A percentile compares a stretch with the other conserved stretches of the same genome.
These are phyloP conservation scores for Pulicaria dysenterica DNA, from an alignment of 129 eudicot species.

Conservation along the genomic window DNA sequence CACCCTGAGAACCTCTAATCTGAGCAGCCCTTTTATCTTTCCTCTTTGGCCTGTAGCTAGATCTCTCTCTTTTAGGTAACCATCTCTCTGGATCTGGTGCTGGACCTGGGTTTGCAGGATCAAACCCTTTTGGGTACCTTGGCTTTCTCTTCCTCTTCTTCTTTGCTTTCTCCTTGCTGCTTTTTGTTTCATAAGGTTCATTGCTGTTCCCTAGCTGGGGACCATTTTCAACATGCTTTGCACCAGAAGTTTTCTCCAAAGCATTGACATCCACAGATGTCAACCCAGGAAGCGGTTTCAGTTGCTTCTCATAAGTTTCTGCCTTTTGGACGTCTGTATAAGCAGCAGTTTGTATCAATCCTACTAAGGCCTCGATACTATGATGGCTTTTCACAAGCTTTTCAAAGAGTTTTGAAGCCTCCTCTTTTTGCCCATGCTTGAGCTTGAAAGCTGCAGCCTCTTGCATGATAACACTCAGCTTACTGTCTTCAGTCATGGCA, in stretches of 20 bases:
- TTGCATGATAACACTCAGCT: slow-evolving; percentile 69
- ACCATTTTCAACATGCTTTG: slow-evolving; percentile 61
- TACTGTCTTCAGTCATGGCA: slow-evolving; percentile 86
- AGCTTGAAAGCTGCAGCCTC: slow-evolving; percentile 87
- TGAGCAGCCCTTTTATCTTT: slow-evolving; percentile 92
- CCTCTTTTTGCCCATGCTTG: slow-evolving; percentile 78
- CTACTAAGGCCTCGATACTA: slow-evolving; percentile 73
- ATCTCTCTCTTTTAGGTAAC: slow-evolving; percentile 93
- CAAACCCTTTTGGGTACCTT: slow-evolving; percentile 86
- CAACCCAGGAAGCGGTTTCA: slow-evolving; percentile 75
- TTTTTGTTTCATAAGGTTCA: slow-evolving; percentile 54
- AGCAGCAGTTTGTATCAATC: slow-evolving; percentile 78
- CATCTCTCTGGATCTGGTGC: slow-evolving; percentile 93
- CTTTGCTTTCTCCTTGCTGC: slow-evolving; percentile 71
- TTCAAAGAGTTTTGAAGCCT: slow-evolving; percentile 74
- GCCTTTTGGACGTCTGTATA: slow-evolving; percentile 77
- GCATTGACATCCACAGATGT: slow-evolving; percentile 69
- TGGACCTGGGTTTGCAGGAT: slow-evolving; percentile 95
- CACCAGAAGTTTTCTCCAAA: slow-evolving; percentile 91
- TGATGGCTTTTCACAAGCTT: slow-evolving; percentile 74
- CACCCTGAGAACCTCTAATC: slow-evolving; percentile 92
- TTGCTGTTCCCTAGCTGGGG: slow-evolving; percentile 34
- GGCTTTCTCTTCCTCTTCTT: slow-evolving; percentile 96
- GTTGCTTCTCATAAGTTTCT: slow-evolving; percentile 81
- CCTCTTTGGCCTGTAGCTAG: slow-evolving; percentile 85